Evolutionary conservation across 352 stramenopile species (phyloP), one percentile per base, ranked within the genome.

Genomic region (Thraustochytrium striatum): DNA sequence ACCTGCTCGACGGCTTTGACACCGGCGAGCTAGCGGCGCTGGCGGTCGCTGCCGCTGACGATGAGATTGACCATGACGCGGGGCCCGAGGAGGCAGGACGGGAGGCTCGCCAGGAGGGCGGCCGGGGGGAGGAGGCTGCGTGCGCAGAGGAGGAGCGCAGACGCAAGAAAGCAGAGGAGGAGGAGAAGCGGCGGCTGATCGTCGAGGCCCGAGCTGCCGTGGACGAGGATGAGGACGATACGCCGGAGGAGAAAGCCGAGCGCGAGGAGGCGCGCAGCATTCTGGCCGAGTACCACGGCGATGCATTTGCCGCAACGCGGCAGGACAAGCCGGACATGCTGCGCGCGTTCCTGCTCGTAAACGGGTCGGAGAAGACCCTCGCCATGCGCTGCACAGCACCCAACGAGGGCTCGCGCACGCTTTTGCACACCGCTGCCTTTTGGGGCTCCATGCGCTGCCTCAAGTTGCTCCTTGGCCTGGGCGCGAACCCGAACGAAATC

Each of bases 361-460:
- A 75, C 32, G 65, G 65, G 7, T 61, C 33, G 8, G n/a, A 16
- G 39, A 25, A 58, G 1, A 25, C 61, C 19, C 39, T 75, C 3
- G 44, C 32, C 13, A 19, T 75, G 8, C 65, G 65, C 35, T 61
- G 65, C n/a, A 8, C 13, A 3, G 32, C 44, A 7, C n/a, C 65
- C 5, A 38, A 75, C n/a, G 44, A 75, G 11, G 65, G 65, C 3
- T 39, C 41, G 0, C 65, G 52, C 35, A 75, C 65, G 43, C 50
- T 75, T 5, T 32, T 75, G 32, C 65, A 75, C 47, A 47, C 36
- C 16, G 65, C 65, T 21, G 65, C 65, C 11, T 75, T 75, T 41
- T 75, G 65, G 65, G 65, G 65, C 39, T 75, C 65, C 9, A n/a
- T 30, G 16, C 9, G 16, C 44, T 75, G 65, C 36, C 32, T 75